A percentile compares a stretch with the other conserved stretches of the same genome.
These are phyloP conservation scores for Colletotrichum gigasporum DNA, from an alignment of 2,329 filamentous ascomycete species.

Conservation along the genomic window DNA sequence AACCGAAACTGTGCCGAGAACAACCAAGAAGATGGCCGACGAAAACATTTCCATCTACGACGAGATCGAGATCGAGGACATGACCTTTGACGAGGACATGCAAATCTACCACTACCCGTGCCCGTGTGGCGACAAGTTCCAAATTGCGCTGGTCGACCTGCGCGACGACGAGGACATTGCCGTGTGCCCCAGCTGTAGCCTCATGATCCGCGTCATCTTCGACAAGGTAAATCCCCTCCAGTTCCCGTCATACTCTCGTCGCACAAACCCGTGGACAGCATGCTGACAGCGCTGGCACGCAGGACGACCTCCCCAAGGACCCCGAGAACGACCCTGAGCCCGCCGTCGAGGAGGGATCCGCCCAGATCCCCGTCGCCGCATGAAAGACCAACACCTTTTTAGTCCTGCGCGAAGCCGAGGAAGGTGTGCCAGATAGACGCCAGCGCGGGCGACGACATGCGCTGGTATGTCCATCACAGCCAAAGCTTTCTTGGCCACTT, in stretches of 20 bases:
- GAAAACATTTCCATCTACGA: slow-evolving; percentile 85
- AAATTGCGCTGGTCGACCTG: slow-evolving; percentile 86
- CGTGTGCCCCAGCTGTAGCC: slow-evolving; percentile 96
- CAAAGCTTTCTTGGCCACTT: too few relatives aligned
- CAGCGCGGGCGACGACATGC: too few relatives aligned
- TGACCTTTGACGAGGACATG: slow-evolving; percentile 85
- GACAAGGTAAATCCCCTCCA: slow-evolving; percentile 68
- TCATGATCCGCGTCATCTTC: slow-evolving; percentile 96
- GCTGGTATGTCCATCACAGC: too few relatives aligned
- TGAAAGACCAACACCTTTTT: slow-evolving; percentile 39
- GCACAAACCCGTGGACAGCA: background rate
- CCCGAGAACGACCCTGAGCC: slow-evolving; percentile 42
- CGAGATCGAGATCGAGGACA: slow-evolving; percentile 98
- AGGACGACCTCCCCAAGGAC: slow-evolving; percentile 57
- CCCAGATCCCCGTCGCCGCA: slow-evolving; percentile 51
- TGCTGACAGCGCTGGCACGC: background rate
- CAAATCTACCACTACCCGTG: slow-evolving; percentile 97
- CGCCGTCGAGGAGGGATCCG: slow-evolving; percentile 40
- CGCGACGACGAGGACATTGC: slow-evolving; percentile 91
- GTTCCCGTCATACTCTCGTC: background rate
- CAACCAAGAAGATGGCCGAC: slow-evolving; percentile 62
- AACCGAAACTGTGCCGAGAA: background rate
- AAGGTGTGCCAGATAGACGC: background rate
- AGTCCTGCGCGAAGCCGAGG: too few relatives aligned
- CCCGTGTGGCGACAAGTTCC: slow-evolving; percentile 96